These are phyloP conservation scores for Umbilicaria muhlenbergii DNA, from an alignment of 495 filamentous ascomycete genomes.

Conservation along the genomic window DNA sequence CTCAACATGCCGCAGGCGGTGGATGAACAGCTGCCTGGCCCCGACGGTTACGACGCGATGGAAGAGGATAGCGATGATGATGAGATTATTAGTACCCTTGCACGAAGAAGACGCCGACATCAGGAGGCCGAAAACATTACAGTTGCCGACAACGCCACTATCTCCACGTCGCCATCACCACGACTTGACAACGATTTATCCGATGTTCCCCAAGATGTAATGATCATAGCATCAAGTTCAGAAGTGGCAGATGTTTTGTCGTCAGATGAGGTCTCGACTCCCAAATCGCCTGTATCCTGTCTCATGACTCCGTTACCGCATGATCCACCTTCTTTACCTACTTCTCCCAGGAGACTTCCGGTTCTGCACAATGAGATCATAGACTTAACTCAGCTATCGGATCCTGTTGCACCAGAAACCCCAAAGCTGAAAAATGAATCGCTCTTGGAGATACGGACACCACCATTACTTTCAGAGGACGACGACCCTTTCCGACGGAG, in stretches of 20 bases:
- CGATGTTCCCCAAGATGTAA: no score
- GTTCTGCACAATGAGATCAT: conserved; percentile 1
- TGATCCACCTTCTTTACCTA: neutral
- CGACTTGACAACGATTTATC: no score
- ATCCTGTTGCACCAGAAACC: conserved; percentile 1
- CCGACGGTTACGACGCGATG: conserved; percentile 1
- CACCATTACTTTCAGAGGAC: conserved; percentile 5
- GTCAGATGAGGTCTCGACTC: neutral
- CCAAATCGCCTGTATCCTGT: conserved; percentile 6
- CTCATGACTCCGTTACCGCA: no score
- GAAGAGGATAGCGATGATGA: neutral
- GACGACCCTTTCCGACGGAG: conserved; percentile 7
- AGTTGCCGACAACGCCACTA: no score
- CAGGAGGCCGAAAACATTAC: no score
- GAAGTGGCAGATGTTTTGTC: no score
- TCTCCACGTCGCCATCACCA: no score
- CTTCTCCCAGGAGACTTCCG: neutral
- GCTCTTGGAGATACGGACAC: conserved; percentile 1
- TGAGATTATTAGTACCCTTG: neutral
- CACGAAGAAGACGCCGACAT: neutral
- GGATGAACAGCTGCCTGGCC: neutral
- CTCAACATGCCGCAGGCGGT: no score
- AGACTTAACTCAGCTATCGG: conserved; percentile 12
- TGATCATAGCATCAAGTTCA: no score
- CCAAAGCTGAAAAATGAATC: neutral